These are phyloP conservation scores for Paramecium sonneborni DNA, from an alignment of 73 alveolate genomes.

Conservation along the genomic window DNA sequence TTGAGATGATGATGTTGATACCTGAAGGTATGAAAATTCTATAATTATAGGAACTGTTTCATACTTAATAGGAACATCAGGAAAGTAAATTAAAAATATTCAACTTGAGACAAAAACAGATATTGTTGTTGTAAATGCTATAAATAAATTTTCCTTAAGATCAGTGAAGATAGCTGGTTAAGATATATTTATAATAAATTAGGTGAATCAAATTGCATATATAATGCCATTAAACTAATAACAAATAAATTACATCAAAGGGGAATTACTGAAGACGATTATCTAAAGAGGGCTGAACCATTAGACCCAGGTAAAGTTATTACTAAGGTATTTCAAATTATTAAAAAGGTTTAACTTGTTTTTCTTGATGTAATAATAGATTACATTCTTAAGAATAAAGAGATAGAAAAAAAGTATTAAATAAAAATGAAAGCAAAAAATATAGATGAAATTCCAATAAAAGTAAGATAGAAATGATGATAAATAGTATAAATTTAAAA, in stretches of 20 bases:
- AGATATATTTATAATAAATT: neutral
- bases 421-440: neutral
- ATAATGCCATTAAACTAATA: conserved; percentile 10
- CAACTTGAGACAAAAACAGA: neutral
- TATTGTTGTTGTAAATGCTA: neutral
- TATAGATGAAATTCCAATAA: neutral
- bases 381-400: neutral
- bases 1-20: conserved; percentile 3
- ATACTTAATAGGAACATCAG: conserved; percentile 10
- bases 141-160: neutral
- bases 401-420: neutral
- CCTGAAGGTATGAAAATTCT: neutral
- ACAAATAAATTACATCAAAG: conserved; percentile 25
- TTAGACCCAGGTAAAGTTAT: neutral
- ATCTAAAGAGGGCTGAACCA: neutral
- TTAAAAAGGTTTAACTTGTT: neutral
- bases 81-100: conserved; percentile 6
- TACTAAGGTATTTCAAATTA: neutral
- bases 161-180: neutral
- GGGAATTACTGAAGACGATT: conserved; percentile 18
- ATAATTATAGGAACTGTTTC: neutral
- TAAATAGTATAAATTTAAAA: neutral
- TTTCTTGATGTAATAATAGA: neutral
- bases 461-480: neutral
- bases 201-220: neutral